phyloP scores from a whole-genome alignment of 768 basidiomycete species.

The Rhodocollybia butyracea region DNA sequence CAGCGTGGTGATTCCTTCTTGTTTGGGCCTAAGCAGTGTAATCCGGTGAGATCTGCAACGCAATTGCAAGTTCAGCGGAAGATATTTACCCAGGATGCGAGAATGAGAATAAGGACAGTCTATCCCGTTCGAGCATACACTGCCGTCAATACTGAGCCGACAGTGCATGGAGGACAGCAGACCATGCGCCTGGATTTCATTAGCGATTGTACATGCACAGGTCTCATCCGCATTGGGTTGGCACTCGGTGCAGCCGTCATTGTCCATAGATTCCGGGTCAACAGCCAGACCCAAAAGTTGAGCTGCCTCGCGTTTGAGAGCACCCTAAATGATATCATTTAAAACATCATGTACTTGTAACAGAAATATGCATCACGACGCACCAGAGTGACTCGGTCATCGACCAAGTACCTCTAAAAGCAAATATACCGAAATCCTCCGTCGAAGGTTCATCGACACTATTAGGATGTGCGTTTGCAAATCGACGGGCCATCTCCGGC shows the following conservation, averaged over 20 bases:
- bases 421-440: constrained; percentile 13
- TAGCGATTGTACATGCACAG: constrained; percentile 21
- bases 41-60: background rate
- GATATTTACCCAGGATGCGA: constrained; percentile 11
- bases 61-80: background rate
- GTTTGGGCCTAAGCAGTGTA: background rate
- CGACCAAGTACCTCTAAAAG: constrained; percentile 19
- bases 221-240: constrained; percentile 3
- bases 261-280: constrained; percentile 7
- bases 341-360: background rate
- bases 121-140: constrained; percentile 13
- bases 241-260: constrained; percentile 11
- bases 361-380: background rate
- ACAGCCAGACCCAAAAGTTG: constrained; percentile 14
- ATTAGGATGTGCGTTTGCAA: constrained; percentile 15
- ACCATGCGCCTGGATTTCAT: constrained; percentile 19
- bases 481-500: constrained; percentile 15
- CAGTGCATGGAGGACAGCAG: constrained; percentile 22
- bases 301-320: constrained; percentile 17
- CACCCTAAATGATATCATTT: constrained; percentile 10
- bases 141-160: constrained; percentile 21
- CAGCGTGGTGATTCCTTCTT: constrained; percentile 18
- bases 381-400: constrained; percentile 20
- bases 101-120: constrained; percentile 24
- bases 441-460: constrained; percentile 12